Evolutionary conservation across 176 grass and related monocot species (phyloP).

Genomic region (Hyparrhenia diplandra): DNA sequence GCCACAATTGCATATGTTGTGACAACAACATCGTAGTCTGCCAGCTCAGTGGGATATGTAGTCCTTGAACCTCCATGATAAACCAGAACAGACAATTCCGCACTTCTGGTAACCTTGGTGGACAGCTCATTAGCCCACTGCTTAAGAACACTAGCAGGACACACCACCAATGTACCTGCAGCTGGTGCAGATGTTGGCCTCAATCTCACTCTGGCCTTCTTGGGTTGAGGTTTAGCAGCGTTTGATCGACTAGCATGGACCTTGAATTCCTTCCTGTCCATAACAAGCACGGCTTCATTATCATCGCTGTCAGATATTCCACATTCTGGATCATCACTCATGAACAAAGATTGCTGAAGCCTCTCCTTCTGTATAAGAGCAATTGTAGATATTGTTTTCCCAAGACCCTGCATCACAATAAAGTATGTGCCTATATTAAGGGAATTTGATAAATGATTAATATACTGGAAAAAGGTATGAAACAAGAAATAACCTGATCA

Average conservation of each 20-base stretch:
- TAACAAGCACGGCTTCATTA: not conserved
- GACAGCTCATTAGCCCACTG: constrained; percentile 83
- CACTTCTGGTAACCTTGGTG: constrained; percentile 54
- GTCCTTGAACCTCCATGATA: constrained; percentile 89
- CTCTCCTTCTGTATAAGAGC: constrained; percentile 85
- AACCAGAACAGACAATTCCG: constrained; percentile 78
- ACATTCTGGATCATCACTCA: constrained; percentile 34
- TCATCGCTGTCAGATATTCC: constrained; percentile 16
- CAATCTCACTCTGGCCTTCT: constrained; percentile 1
- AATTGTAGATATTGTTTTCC: constrained; percentile 87
- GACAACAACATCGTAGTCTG: constrained; percentile 77
- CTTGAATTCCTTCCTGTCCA: constrained; percentile 18
- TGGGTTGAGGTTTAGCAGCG: constrained; percentile 27
- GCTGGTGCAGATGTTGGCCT: constrained; percentile 31
- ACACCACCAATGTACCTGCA: constrained; percentile 82
- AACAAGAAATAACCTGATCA: constrained; percentile 75
- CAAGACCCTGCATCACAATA: constrained; percentile 55
- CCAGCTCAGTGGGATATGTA: constrained; percentile 52
- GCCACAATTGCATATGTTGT: constrained; percentile 90
- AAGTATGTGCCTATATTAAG: not conserved
- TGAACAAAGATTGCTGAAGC: constrained; percentile 65
- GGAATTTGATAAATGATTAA: not conserved
- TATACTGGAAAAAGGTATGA: not conserved
- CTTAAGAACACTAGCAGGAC: constrained; percentile 85
- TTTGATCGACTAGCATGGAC: not conserved